These are phyloP conservation scores for Dovyalis caffra DNA, from an alignment of 345 rosid genomes.

Conservation along the genomic window DNA sequence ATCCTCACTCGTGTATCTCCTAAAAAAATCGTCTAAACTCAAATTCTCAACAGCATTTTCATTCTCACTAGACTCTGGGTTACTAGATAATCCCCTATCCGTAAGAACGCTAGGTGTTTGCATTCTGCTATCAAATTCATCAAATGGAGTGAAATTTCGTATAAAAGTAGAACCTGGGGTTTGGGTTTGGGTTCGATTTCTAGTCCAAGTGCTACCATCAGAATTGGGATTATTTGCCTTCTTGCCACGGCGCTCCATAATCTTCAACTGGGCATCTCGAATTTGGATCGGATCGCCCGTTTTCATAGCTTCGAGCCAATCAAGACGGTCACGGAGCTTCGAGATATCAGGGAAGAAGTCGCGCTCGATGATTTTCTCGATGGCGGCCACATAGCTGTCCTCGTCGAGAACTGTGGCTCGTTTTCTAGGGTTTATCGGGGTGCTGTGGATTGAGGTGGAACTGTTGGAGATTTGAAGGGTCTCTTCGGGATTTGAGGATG, in stretches of 20 bases:
- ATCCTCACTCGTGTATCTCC: constrained; percentile 89
- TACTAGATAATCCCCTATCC: constrained; percentile 32
- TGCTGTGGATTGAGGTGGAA: constrained; percentile 24
- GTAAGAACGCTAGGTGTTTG: constrained; percentile 41
- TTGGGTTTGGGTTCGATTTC: constrained; percentile 34
- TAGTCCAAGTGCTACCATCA: constrained; percentile 30
- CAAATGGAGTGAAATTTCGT: constrained; percentile 75
- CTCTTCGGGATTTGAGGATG: constrained; percentile 40
- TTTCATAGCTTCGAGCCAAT: constrained; percentile 87
- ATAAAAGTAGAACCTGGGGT: constrained; percentile 88
- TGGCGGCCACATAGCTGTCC: constrained; percentile 76
- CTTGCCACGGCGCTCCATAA: constrained; percentile 79
- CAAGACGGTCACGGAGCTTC: constrained; percentile 90
- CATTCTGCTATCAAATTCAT: constrained; percentile 55
- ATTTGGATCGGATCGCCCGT: constrained; percentile 85
- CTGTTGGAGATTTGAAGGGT: constrained; percentile 24
- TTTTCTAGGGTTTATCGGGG: constrained; percentile 43
- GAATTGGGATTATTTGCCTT: constrained; percentile 33
- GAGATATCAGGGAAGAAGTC: constrained; percentile 94
- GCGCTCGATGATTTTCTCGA: constrained; percentile 94
- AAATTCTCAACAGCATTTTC: constrained; percentile 45
- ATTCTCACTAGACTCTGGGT: constrained; percentile 32
- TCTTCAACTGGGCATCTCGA: constrained; percentile 92
- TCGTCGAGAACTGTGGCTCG: constrained; percentile 71
- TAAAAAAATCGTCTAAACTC: constrained; percentile 77